Conservation (phyloP, 1,284 basidiomycete species). For the Golubevia sp. region DNA sequence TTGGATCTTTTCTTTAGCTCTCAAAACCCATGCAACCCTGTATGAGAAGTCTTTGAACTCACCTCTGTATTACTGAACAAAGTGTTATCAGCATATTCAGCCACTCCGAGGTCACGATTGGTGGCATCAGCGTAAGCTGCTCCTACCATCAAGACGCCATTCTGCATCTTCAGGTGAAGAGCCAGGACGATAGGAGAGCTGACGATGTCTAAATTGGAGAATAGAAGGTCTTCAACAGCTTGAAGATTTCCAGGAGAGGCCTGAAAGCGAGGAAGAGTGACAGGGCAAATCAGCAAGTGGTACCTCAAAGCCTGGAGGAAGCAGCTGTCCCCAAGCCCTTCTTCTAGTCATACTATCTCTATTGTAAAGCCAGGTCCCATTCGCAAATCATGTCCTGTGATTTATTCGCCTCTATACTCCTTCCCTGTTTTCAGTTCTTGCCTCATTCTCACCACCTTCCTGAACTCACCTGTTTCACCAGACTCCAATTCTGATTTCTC, state of each 20-base stretch:
- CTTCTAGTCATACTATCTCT: too few species aligned
- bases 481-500: slow-evolving; percentile 70
- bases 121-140: slow-evolving; percentile 68
- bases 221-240: slow-evolving; percentile 90
- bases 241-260: slow-evolving; percentile 94
- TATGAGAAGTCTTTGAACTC: background rate
- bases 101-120: slow-evolving; percentile 68
- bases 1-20: background rate
- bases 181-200: slow-evolving; percentile 89
- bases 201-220: slow-evolving; percentile 79
- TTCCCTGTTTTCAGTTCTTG: too few species aligned
- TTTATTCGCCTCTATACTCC: too few species aligned
- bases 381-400: too few species aligned
- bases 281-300: slow-evolving; percentile 15
- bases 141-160: slow-evolving; percentile 65
- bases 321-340: slow-evolving; percentile 1
- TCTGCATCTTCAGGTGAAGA: slow-evolving; percentile 68
- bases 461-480: slow-evolving; percentile 78
- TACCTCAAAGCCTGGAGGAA: slow-evolving; percentile 13
- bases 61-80: slow-evolving; percentile 95
- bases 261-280: slow-evolving; percentile 29
- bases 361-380: too few species aligned
- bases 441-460: too few species aligned
- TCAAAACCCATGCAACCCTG: slow-evolving; percentile 23
- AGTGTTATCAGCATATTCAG: slow-evolving; percentile 93